These are phyloP conservation scores for Euphorbia peplus DNA, from an alignment of 345 rosid species.

Conservation along the genomic window DNA sequence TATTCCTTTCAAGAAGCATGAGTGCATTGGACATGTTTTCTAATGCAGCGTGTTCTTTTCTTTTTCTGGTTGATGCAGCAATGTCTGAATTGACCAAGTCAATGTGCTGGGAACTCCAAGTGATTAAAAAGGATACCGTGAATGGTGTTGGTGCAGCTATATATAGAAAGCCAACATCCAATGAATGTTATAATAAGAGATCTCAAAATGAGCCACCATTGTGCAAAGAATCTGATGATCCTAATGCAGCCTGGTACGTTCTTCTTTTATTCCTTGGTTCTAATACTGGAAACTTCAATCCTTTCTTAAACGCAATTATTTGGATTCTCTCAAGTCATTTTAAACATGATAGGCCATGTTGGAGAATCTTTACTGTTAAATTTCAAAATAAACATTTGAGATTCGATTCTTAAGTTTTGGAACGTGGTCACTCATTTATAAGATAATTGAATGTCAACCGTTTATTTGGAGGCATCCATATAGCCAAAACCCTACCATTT, in stretches of 20 bases:
- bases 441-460: no score
- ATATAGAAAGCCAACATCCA: constrained; percentile 73
- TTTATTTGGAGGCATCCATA: background rate
- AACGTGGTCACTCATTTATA: no score
- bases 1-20: background rate
- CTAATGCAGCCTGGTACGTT: constrained; percentile 86
- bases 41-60: constrained; percentile 10
- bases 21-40: background rate
- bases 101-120: constrained; percentile 88
- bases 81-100: constrained; percentile 70
- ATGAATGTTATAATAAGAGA: constrained; percentile 75
- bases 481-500: background rate
- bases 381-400: no score
- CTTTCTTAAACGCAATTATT: no score
- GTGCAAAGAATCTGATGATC: constrained; percentile 78
- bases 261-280: background rate
- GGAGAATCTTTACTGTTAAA: no score
- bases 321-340: no score
- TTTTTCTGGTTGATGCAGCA: constrained; percentile 40
- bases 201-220: constrained; percentile 67
- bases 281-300: no score
- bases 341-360: no score
- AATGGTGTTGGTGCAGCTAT: constrained; percentile 76
- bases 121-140: constrained; percentile 59
- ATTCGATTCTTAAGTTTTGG: no score